These are phyloP conservation scores for Ceratobasidium sp. DNA, from an alignment of 1,284 basidiomycete species.

Conservation along the genomic window DNA sequence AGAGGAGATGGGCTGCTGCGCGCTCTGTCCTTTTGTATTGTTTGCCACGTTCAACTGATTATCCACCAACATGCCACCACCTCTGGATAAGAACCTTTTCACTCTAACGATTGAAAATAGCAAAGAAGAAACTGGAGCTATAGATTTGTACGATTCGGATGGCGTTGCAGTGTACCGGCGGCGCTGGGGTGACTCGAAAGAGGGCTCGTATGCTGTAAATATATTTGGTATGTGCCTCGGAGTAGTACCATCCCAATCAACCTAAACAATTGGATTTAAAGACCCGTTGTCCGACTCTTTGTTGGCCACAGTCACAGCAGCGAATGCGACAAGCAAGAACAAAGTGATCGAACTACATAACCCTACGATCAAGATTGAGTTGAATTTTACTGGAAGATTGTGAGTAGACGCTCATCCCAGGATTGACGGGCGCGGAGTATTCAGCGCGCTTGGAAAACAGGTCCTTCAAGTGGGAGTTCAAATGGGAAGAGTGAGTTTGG, in stretches of 20 bases:
- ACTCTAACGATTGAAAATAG: slow-evolving; percentile 69
- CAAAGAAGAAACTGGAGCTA: slow-evolving; percentile 62
- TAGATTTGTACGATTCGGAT: slow-evolving; percentile 70
- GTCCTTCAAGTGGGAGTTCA: slow-evolving; percentile 76
- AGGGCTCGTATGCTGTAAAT: slow-evolving; percentile 50
- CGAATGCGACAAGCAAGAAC: slow-evolving; percentile 67
- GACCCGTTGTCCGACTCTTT: slow-evolving; percentile 72
- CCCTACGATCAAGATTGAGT: slow-evolving; percentile 70
- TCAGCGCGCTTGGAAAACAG: slow-evolving; percentile 29
- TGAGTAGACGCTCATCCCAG: slow-evolving; percentile 43
- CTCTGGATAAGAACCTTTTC: slow-evolving; percentile 80
- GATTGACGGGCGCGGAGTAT: slow-evolving; percentile 19
- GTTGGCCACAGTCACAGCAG: slow-evolving; percentile 68
- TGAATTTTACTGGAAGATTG: slow-evolving; percentile 75
- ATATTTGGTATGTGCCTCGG: slow-evolving; percentile 62
- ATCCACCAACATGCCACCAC: slow-evolving; percentile 4
- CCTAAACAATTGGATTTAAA: slow-evolving; percentile 46
- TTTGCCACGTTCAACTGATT: neutral
- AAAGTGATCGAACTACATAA: slow-evolving; percentile 79
- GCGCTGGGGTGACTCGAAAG: slow-evolving; percentile 18
- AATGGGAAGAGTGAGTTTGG: slow-evolving; percentile 76
- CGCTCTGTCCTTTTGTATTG: neutral
- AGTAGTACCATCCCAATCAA: neutral
- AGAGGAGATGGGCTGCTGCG: neutral
- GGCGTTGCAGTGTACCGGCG: slow-evolving; percentile 68